Evolutionary conservation across 1,284 basidiomycete species (phyloP).

Genomic region (Ustilago shanxiensis): DNA sequence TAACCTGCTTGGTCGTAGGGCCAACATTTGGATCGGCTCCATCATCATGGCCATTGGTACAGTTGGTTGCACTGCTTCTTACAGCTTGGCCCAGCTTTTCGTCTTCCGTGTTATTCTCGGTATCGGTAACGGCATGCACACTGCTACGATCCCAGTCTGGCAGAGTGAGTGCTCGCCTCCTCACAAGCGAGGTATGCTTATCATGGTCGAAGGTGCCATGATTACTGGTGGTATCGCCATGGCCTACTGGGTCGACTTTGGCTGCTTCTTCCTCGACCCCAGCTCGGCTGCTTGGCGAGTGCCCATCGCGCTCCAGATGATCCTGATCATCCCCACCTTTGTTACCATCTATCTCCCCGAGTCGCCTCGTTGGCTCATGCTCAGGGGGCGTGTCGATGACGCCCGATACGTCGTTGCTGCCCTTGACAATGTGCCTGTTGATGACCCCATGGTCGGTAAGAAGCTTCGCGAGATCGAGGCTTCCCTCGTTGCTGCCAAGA

Average conservation of each 20-base stretch:
- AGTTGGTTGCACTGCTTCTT: conserved; percentile 57
- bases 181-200: conserved; percentile 66
- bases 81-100: conserved; percentile 59
- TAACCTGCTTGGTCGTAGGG: conserved; percentile 62
- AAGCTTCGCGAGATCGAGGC: conserved; percentile 62
- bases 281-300: conserved; percentile 61
- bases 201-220: conserved; percentile 68
- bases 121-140: conserved; percentile 69
- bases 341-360: conserved; percentile 67
- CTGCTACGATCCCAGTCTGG: conserved; percentile 69
- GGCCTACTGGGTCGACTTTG: conserved; percentile 68
- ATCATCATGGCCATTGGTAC: conserved; percentile 62
- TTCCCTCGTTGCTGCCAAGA: conserved; percentile 50
- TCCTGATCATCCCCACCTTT: conserved; percentile 68
- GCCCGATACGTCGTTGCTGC: conserved; percentile 61
- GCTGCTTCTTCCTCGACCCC: conserved; percentile 59
- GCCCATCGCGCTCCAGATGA: conserved; percentile 66
- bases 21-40: conserved; percentile 66
- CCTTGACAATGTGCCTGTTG: conserved; percentile 56
- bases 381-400: conserved; percentile 58
- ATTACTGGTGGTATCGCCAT: conserved; percentile 64
- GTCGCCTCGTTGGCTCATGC: conserved; percentile 68
- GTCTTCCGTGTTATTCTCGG: conserved; percentile 66
- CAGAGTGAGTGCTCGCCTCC: conserved; percentile 67
- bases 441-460: conserved; percentile 54